Evolutionary conservation across 441 rosid genomes (phyloP), one percentile per base, ranked within the genome.

Genomic region (Isatis lusitanica): DNA sequence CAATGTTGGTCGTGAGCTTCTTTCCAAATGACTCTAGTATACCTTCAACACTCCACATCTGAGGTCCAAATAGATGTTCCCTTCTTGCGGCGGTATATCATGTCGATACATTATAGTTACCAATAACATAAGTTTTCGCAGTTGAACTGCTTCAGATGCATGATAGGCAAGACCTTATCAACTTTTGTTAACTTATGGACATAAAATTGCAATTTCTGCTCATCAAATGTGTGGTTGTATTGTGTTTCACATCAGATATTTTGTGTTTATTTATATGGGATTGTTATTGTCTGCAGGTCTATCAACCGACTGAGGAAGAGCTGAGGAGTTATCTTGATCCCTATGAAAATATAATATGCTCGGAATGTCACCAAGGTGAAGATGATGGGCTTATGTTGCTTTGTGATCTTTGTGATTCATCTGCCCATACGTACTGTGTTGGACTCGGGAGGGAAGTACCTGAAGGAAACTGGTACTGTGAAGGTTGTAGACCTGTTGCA

Each of bases 381-480:
- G 98, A 96, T 70, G 99, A 96, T 76, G 99, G 85, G 74, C 96
- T 91, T 43, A 96, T 96, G 97, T 84, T 96, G 71, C 93, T 93
- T 4, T 96, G 99, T 63, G 99, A 96, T 80, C 74, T 90, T 66
- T 96, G 99, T 74, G 99, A 96, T 87, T 96, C 99, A 71, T 90
- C 99, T 36, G 97, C 99, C 11, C 99, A 93, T 80, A 91, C 99
- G 18, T 96, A 83, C 78, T 96, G 99, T 43, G 99, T 91, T 42
- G 99, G 99, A 70, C 96, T 93, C 1, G 97, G 97, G 62, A 75
- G 81, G 78, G 94, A 91, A 81, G 99, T 96, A 6, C 99, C 99
- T 7, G 98, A 89, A 69, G 99, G 98, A 59, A 93, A 93, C 85
- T 96, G 99, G 99, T 96, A 96, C 72, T 96, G 99, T 70, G 88